Percentiles rank a stretch among this genome's conserved stretches.
Evolutionary conservation across 768 basidiomycete genomes (phyloP).

Genomic region (Pleurotus cornucopiae): DNA sequence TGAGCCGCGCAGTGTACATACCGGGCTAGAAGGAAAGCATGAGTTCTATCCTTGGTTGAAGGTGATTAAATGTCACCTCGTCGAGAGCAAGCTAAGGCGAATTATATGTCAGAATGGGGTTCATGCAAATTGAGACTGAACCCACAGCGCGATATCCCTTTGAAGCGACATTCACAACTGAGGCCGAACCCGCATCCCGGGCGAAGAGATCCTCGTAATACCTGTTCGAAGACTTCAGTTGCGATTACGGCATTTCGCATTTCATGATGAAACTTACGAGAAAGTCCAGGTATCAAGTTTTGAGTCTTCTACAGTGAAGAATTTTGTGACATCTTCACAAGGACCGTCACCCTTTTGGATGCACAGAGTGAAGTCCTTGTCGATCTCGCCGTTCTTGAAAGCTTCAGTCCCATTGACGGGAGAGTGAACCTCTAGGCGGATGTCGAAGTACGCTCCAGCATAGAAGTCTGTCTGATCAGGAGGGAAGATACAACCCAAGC

Average conservation of each 20-base stretch:
- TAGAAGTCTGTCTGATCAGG: slow-evolving; percentile 42
- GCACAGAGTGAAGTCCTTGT: slow-evolving; percentile 36
- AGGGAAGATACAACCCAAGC: slow-evolving; percentile 37
- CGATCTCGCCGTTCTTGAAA: slow-evolving; percentile 26
- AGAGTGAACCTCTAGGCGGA: slow-evolving; percentile 38
- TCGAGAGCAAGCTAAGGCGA: neutral
- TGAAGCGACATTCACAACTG: slow-evolving; percentile 35
- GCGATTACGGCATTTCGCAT: neutral
- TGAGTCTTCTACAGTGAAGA: slow-evolving; percentile 29
- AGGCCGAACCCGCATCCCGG: slow-evolving; percentile 26
- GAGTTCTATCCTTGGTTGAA: neutral
- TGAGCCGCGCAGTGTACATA: slow-evolving; percentile 31
- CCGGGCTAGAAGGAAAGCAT: slow-evolving; percentile 26
- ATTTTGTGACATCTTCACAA: slow-evolving; percentile 30
- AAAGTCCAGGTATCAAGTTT: slow-evolving; percentile 37
- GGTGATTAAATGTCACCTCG: neutral
- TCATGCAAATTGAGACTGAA: slow-evolving; percentile 5
- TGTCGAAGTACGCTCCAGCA: slow-evolving; percentile 37
- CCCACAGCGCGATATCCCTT: slow-evolving; percentile 38
- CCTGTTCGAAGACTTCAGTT: slow-evolving; percentile 14
- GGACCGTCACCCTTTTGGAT: slow-evolving; percentile 27
- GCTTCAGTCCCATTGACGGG: slow-evolving; percentile 37
- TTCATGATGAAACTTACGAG: slow-evolving; percentile 21
- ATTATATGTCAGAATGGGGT: slow-evolving; percentile 1
- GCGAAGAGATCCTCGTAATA: slow-evolving; percentile 43